These are phyloP conservation scores for Obelidium mucronatum DNA, from an alignment of 192 early-diverging fungal genomes.

Conservation along the genomic window DNA sequence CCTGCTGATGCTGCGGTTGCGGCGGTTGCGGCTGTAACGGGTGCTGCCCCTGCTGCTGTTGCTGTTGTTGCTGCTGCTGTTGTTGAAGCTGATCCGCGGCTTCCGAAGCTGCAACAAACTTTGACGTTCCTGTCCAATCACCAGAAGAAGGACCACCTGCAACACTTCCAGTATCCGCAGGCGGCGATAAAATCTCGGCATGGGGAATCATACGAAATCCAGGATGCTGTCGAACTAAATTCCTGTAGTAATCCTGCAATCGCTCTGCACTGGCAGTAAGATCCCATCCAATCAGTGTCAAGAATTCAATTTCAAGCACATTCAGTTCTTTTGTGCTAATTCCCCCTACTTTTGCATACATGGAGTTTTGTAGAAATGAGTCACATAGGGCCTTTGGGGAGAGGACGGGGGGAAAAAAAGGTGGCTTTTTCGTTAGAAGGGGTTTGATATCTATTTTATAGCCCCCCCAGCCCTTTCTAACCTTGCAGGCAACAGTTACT, in stretches of 20 bases:
- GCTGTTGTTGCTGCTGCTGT: not conserved
- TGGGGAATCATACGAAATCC: slow-evolving; percentile 42
- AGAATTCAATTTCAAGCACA: slow-evolving; percentile 82
- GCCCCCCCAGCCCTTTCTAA: no score
- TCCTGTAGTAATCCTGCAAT: slow-evolving; percentile 93
- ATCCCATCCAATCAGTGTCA: slow-evolving; percentile 91
- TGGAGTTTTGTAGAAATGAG: slow-evolving; percentile 70
- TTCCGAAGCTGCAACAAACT: slow-evolving; percentile 26
- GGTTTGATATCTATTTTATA: not conserved
- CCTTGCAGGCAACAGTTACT: slow-evolving; percentile 39
- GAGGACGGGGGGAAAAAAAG: not conserved
- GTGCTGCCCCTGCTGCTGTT: not conserved
- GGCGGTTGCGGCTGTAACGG: not conserved
- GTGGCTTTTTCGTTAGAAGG: not conserved
- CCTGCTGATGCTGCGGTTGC: slow-evolving; percentile 1
- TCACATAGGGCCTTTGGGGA: slow-evolving; percentile 41
- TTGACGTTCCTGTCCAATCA: slow-evolving; percentile 30
- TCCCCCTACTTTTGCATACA: slow-evolving; percentile 96
- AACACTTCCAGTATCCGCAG: not conserved
- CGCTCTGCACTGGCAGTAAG: slow-evolving; percentile 77
- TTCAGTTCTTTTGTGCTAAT: slow-evolving; percentile 93
- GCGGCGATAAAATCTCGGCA: slow-evolving; percentile 1
- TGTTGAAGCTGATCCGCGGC: slow-evolving; percentile 5
- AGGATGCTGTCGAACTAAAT: slow-evolving; percentile 77
- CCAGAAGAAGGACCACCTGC: not conserved